Evolutionary conservation across 1,284 basidiomycete genomes (phyloP), one percentile per base, ranked within the genome.

Genomic region (Marasmius tenuissimus): DNA sequence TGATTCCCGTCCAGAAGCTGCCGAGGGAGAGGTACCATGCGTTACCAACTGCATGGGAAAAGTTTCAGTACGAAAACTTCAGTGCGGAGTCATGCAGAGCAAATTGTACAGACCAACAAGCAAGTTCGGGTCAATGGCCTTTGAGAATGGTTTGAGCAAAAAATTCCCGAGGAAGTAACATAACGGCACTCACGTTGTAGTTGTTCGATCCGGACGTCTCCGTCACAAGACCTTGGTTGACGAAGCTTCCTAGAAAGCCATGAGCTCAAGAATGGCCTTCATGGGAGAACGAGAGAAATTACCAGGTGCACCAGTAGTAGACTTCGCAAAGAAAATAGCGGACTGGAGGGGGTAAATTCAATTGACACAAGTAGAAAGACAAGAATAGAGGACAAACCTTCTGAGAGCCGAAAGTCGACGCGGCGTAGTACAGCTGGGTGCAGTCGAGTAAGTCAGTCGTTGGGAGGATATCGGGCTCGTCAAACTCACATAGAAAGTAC

Each of bases 71-170:
- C n/a, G 14, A 10, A 20, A 50, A 35, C 20, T 12, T 12, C 27
- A 4, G 20, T 14, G 35, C 45, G 39, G 55, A 7, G 27, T 50
- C 48, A 22, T 14, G 50, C 11, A 11, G 14, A 22, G 1, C 40
- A 55, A 10, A 45, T 10, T 37, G 5, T 12, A 55, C 59, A 47
- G 38, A 57, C 58, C 49, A 18, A 58, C 20, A 4, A 71, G 77
- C 62, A 67, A 82, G 82, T 85, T 82, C 37, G 85, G 84, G 69
- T 85, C 84, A 63, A 85, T 85, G 2, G 84, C 83, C 81, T 84
- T 47, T 47, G 39, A 37, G 52, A 14, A 40, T 50, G 9, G 14
- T 12, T 58, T 4, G 10, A 48, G 54, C 11, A 51, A 48, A 2
- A 35, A 38, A 38, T 45, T 48, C 34, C 35, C 42, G n/a, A 52